A percentile compares a stretch with the other conserved stretches of the same genome.
These are phyloP conservation scores for Ogataea degrootiae DNA, from an alignment of 805 yeast species.

Conservation along the genomic window DNA sequence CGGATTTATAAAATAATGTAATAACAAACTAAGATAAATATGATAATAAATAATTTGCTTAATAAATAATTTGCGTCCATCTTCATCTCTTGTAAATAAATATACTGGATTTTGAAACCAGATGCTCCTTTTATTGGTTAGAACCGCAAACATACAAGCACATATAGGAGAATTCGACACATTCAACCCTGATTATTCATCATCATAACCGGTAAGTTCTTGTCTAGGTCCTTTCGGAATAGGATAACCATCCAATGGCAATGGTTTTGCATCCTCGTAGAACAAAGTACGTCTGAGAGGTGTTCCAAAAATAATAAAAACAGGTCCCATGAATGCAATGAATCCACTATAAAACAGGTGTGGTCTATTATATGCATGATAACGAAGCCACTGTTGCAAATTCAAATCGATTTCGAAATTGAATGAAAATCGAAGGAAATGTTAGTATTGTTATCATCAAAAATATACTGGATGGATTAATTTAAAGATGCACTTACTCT, in stretches of 20 bases:
- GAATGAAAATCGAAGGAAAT: neutral
- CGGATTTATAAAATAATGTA: no score
- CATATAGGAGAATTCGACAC: neutral
- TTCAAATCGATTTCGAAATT: neutral
- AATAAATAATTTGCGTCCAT: no score
- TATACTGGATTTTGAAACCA: no score
- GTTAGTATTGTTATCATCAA: neutral
- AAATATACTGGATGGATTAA: no score
- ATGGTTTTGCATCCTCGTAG: constrained; percentile 59
- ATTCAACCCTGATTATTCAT: constrained; percentile 25
- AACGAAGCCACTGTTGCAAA: constrained; percentile 57
- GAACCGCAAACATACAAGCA: neutral
- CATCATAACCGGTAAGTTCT: constrained; percentile 51
- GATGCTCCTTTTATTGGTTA: no score
- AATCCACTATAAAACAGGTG: constrained; percentile 62
- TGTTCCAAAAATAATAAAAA: constrained; percentile 51
- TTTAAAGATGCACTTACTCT: constrained; percentile 42
- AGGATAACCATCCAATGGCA: constrained; percentile 55
- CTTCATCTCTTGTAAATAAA: no score
- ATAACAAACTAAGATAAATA: no score
- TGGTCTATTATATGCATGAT: constrained; percentile 72
- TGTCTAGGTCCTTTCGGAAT: constrained; percentile 52
- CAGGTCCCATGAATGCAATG: constrained; percentile 65
- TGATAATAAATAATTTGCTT: no score
- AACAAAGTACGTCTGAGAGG: constrained; percentile 67